Percentiles rank a stretch among this genome's conserved stretches.
phyloP scores from a whole-genome alignment of 148 eudicot genomes.

The Talinum fruticosum region DNA sequence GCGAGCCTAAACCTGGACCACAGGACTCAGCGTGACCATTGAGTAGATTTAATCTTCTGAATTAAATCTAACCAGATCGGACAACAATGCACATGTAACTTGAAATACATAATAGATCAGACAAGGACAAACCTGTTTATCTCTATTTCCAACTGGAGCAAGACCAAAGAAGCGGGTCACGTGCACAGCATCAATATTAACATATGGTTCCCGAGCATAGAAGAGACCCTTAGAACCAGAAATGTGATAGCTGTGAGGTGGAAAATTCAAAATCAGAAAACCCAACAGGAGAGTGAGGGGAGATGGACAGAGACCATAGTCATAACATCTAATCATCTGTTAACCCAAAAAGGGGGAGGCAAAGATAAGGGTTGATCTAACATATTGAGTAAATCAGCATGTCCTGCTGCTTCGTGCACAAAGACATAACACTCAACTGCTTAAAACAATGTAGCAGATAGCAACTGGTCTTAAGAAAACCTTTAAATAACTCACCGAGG shows the following conservation, averaged over 20 bases:
- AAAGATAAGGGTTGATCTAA: not conserved
- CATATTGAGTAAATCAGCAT: not conserved
- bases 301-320: not conserved
- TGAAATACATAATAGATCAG: not conserved
- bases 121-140: conserved; percentile 62
- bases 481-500: conserved; percentile 66
- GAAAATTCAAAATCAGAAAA: conserved; percentile 25
- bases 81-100: not conserved
- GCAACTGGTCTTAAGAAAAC: not conserved
- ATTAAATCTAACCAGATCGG: conserved; percentile 1
- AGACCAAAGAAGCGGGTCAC: conserved; percentile 94
- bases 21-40: not conserved
- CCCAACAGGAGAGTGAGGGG: not conserved
- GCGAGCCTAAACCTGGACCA: not conserved
- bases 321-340: conserved; percentile 10
- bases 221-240: conserved; percentile 74
- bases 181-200: conserved; percentile 68
- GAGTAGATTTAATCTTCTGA: not conserved
- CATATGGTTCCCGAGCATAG: conserved; percentile 86
- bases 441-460: conserved; percentile 15
- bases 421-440: not conserved
- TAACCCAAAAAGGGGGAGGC: no score
- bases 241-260: conserved; percentile 68
- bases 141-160: conserved; percentile 87
- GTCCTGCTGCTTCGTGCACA: not conserved